phyloP scores from a whole-genome alignment of 176 grass and related monocot species.

The Puccinellia tenuiflora region DNA sequence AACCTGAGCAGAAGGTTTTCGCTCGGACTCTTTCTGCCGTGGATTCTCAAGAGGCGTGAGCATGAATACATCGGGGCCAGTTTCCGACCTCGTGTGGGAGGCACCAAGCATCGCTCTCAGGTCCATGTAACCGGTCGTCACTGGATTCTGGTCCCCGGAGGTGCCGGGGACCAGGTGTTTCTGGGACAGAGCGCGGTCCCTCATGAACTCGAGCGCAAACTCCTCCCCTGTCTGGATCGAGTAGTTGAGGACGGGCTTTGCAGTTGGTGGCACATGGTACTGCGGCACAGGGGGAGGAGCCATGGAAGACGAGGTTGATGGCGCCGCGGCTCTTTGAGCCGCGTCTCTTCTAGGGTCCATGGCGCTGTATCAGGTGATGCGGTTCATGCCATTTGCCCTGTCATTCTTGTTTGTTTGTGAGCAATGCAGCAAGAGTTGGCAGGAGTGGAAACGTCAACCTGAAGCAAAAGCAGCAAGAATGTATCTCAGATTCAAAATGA shows the following conservation, averaged over 20 bases:
- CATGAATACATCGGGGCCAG: slow-evolving; percentile 42
- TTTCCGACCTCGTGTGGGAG: slow-evolving; percentile 39
- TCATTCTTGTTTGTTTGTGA: neutral
- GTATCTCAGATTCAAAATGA: neutral
- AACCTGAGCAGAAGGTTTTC: slow-evolving; percentile 39
- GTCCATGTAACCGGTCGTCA: slow-evolving; percentile 34
- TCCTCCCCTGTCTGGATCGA: slow-evolving; percentile 98
- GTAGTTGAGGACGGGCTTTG: slow-evolving; percentile 82
- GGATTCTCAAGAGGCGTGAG: slow-evolving; percentile 36
- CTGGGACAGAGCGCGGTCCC: slow-evolving; percentile 71
- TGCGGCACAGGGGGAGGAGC: slow-evolving; percentile 40
- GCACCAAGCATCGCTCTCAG: slow-evolving; percentile 34
- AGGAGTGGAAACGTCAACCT: neutral
- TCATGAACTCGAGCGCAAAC: slow-evolving; percentile 94
- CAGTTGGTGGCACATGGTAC: slow-evolving; percentile 16
- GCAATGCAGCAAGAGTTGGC: neutral
- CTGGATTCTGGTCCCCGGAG: slow-evolving; percentile 41
- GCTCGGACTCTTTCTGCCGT: slow-evolving; percentile 30
- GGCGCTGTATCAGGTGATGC: neutral
- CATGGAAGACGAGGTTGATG: slow-evolving; percentile 22
- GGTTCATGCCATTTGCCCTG: neutral
- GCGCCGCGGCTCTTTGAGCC: slow-evolving; percentile 19
- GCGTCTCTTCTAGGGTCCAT: slow-evolving; percentile 59
- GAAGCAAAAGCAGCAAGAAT: slow-evolving; percentile 10
- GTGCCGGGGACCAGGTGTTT: slow-evolving; percentile 47